Base-by-base conservation (phyloP, 345 rosid species). In the Corymbia maculata region DNA sequence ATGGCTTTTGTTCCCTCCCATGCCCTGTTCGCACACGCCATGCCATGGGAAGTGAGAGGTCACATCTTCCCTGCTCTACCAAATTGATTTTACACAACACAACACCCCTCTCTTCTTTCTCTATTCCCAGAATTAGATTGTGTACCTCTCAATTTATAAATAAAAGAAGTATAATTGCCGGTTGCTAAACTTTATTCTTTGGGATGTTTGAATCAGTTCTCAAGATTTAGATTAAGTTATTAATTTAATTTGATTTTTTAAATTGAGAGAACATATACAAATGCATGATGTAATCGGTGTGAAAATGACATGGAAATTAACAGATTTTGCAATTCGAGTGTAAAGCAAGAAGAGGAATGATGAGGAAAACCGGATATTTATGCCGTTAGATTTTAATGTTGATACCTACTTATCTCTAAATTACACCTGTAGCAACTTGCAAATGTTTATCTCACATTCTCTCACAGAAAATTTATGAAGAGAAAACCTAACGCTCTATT, bases 201-300 rank as follows among this genome's bases (percentile, higher is more conserved):
- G 79, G 9, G 21, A 68, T 7, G 44, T 16, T 32, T 16, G 45
- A 32, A 32, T 68, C 22, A 11, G 24, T 57, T 57, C 64, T 57
- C 17, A 24, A 26, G 14, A 28, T 28, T 7, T 61, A 61, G n/a
- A 61, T 61, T 61, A 59, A 59, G 30, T 59, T 59, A 61, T 55
- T 28, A 61, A 36, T 36, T 36, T 36, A 36, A 36, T 36, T 36
- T 36, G 42, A 36, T 36, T 36, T 36, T 36, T 36, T 36, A 36
- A 36, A 59, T 15, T 32, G 79, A 15, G 44, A 68, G 22, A 44
- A 4, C 45, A 32, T 68, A 68, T 15, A 36, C 3, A 5, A 15
- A 44, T 36, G 9, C 45, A 68, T 4, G 22, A 17, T 0, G 6
- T 30, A 4, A 68, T 15, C 0, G 12, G 15, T 8, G 6, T 2